Evolutionary conservation across 352 stramenopile species (phyloP).

Genomic region (Globisporangium uncinulatum): DNA sequence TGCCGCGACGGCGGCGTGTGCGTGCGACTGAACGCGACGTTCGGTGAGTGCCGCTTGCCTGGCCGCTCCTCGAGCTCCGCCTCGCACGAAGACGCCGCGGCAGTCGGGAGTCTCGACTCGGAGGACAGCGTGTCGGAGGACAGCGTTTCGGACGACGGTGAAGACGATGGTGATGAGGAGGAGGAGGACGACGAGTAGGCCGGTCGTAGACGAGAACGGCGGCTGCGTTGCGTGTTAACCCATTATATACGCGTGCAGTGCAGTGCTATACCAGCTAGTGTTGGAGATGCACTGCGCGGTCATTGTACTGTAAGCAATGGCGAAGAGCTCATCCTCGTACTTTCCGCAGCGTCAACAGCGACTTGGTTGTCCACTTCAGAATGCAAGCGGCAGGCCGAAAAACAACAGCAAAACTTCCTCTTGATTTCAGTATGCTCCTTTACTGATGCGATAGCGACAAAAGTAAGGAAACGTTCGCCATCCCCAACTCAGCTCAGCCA

Average conservation of each 20-base stretch:
- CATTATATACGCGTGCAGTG: too few relatives aligned
- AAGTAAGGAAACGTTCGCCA: neutral
- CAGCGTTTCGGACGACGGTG: neutral
- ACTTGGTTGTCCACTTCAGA: too few relatives aligned
- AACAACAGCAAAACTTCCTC: neutral
- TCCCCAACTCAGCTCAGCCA: neutral
- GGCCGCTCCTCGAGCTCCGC: constrained; percentile 8
- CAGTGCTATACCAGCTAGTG: too few relatives aligned
- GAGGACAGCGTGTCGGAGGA: constrained; percentile 7
- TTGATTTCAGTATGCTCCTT: neutral
- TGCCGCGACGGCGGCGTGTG: constrained; percentile 39
- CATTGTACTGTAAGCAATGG: too few relatives aligned
- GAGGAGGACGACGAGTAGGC: neutral
- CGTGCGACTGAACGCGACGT: constrained; percentile 48
- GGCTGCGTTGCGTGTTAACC: too few relatives aligned
- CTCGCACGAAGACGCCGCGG: constrained; percentile 6
- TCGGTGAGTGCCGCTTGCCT: constrained; percentile 31
- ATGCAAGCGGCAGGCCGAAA: too few relatives aligned
- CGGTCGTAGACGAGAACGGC: too few relatives aligned
- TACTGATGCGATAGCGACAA: neutral
- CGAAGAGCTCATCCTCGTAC: too few relatives aligned
- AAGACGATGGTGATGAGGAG: constrained; percentile 1
- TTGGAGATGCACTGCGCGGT: too few relatives aligned
- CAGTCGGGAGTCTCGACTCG: constrained; percentile 11
- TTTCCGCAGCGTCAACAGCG: too few relatives aligned